Conservation (phyloP, 257 asterid genomes). For the Solanum corneliomulleri region DNA sequence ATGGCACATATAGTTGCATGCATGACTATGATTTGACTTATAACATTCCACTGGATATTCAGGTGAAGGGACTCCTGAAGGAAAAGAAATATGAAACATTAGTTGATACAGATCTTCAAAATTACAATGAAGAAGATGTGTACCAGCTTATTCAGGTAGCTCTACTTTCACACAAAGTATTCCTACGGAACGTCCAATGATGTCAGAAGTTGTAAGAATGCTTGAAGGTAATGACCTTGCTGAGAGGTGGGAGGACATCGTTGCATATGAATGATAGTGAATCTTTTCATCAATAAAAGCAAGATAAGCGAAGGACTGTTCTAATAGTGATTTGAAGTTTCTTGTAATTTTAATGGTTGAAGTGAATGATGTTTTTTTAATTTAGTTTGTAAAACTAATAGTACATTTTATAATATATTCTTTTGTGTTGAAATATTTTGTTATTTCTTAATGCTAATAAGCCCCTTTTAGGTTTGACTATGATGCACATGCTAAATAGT, state of each 20-base stretch:
- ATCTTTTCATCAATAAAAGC: too few relatives aligned
- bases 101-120: slow-evolving; percentile 29
- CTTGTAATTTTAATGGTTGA: too few relatives aligned
- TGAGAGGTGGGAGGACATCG: slow-evolving; percentile 29
- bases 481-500: too few relatives aligned
- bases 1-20: neutral
- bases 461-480: too few relatives aligned
- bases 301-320: too few relatives aligned
- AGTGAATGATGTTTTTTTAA: too few relatives aligned
- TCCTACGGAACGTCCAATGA: slow-evolving; percentile 29
- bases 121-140: slow-evolving; percentile 26
- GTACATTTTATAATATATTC: too few relatives aligned
- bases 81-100: slow-evolving; percentile 27
- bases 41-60: neutral
- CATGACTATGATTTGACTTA: neutral
- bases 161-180: slow-evolving; percentile 30
- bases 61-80: slow-evolving; percentile 32
- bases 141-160: slow-evolving; percentile 39
- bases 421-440: too few relatives aligned
- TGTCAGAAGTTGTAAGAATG: slow-evolving; percentile 44
- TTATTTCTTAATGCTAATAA: too few relatives aligned
- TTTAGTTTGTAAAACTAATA: too few relatives aligned
- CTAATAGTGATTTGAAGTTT: too few relatives aligned
- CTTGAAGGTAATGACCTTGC: slow-evolving; percentile 43
- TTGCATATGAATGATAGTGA: too few relatives aligned